These are phyloP conservation scores for Chaetomiaceae sp. DNA, from an alignment of 2,329 filamentous ascomycete species.

Conservation along the genomic window DNA sequence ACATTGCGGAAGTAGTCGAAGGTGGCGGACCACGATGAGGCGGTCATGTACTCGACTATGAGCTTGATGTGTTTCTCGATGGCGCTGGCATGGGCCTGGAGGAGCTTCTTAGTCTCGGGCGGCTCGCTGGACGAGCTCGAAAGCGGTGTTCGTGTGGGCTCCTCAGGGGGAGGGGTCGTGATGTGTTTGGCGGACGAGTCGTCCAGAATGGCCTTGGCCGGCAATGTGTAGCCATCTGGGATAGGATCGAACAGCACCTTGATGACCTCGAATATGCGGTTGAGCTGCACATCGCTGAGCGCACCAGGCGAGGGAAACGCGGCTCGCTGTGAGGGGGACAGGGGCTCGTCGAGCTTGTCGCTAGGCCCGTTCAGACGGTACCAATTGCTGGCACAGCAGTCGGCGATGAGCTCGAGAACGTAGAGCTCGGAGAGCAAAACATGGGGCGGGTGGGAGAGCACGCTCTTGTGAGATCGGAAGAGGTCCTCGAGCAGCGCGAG, in stretches of 20 bases:
- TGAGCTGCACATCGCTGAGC: slow-evolving; percentile 49
- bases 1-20: slow-evolving; percentile 55
- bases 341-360: slow-evolving; percentile 10
- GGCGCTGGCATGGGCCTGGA: slow-evolving; percentile 38
- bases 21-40: slow-evolving; percentile 57
- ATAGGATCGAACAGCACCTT: slow-evolving; percentile 56
- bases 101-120: slow-evolving; percentile 32
- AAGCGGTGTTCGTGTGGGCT: slow-evolving; percentile 27
- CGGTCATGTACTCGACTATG: slow-evolving; percentile 61
- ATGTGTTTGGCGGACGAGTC: slow-evolving; percentile 41
- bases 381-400: slow-evolving; percentile 63
- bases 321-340: slow-evolving; percentile 24
- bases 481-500: slow-evolving; percentile 56
- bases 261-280: slow-evolving; percentile 51
- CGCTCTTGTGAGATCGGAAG: slow-evolving; percentile 47
- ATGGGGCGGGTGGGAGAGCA: slow-evolving; percentile 52
- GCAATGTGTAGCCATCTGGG: slow-evolving; percentile 53
- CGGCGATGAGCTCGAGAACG: slow-evolving; percentile 58
- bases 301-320: slow-evolving; percentile 33
- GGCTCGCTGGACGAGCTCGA: slow-evolving; percentile 36
- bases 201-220: slow-evolving; percentile 54
- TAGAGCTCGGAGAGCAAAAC: slow-evolving; percentile 62
- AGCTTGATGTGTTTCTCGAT: slow-evolving; percentile 53
- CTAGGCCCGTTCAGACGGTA: slow-evolving; percentile 29
- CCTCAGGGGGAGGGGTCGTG: slow-evolving; percentile 29